phyloP scores from a whole-genome alignment of 148 eudicot species.

The Gaultheria prostrata region DNA sequence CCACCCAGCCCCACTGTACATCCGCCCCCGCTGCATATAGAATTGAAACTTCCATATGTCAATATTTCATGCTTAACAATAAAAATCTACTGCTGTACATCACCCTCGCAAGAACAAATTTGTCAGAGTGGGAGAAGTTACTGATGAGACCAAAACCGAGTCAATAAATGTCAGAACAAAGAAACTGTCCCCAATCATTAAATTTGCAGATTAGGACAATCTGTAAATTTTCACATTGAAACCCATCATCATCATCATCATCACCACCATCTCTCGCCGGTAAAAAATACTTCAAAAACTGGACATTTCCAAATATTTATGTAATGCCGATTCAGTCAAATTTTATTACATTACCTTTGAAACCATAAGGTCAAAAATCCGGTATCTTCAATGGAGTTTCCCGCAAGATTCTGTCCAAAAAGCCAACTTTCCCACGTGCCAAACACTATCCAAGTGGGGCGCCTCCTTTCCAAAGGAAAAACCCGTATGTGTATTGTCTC shows the following conservation, averaged over 20 bases:
- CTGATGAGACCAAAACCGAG: not conserved
- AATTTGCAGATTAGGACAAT: not conserved
- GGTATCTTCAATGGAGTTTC: not conserved
- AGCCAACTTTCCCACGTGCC: not conserved
- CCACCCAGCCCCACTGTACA: no score
- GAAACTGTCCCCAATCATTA: not conserved
- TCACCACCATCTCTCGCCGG: not conserved
- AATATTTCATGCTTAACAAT: no score
- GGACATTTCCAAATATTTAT: not conserved
- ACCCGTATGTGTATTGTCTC: conserved; percentile 1
- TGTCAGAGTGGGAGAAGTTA: no score
- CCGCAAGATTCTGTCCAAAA: not conserved
- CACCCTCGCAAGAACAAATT: no score
- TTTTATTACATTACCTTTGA: not conserved
- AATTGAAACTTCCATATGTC: no score
- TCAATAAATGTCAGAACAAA: not conserved
- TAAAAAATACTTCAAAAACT: not conserved
- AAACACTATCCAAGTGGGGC: not conserved
- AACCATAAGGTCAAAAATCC: not conserved
- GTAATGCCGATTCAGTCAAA: not conserved
- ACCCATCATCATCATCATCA: not conserved
- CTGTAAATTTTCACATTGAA: not conserved
- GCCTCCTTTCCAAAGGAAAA: not conserved
- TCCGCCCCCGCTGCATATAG: no score
- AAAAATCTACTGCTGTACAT: no score